Evolutionary conservation across 225 moss, liverwort and hornwort species (phyloP).

Genomic region (Physcomitrium patens): DNA sequence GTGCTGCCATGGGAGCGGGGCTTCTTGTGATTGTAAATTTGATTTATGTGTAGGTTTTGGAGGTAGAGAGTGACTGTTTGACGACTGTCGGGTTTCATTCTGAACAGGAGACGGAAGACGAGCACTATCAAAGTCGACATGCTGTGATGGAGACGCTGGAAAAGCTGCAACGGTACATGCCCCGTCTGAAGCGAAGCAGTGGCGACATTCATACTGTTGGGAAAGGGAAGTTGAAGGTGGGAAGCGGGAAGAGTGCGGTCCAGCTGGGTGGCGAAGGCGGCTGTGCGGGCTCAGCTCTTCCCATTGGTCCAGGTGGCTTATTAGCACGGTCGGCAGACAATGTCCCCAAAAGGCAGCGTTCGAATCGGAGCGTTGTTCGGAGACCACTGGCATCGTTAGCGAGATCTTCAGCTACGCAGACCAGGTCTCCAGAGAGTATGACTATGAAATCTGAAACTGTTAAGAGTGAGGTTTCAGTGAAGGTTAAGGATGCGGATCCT

Average conservation of each 20-base stretch:
- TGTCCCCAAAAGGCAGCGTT: constrained; percentile 78
- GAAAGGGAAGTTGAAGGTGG: no score
- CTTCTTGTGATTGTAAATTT: no score
- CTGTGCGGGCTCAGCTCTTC: constrained; percentile 43
- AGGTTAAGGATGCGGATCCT: constrained; percentile 27
- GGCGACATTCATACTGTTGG: no score
- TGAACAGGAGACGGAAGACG: constrained; percentile 83
- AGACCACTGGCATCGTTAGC: constrained; percentile 45
- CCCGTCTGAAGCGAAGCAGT: constrained; percentile 71
- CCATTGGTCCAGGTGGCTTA: constrained; percentile 51
- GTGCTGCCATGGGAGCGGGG: no score
- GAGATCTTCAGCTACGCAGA: constrained; percentile 28
- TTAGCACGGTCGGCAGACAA: constrained; percentile 48
- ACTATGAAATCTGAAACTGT: constrained; percentile 30
- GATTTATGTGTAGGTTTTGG: neutral
- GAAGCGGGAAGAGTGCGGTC: no score
- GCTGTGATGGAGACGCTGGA: constrained; percentile 78
- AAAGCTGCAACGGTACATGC: constrained; percentile 73
- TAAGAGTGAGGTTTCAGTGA: constrained; percentile 29
- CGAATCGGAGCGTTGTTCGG: constrained; percentile 57
- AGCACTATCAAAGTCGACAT: constrained; percentile 65
- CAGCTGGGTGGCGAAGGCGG: no score
- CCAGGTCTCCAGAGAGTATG: constrained; percentile 22
- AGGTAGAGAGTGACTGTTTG: neutral
- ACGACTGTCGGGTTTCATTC: constrained; percentile 27